Conservation (phyloP, 164 flowering plant species). For the Tinospora cordifolia region DNA sequence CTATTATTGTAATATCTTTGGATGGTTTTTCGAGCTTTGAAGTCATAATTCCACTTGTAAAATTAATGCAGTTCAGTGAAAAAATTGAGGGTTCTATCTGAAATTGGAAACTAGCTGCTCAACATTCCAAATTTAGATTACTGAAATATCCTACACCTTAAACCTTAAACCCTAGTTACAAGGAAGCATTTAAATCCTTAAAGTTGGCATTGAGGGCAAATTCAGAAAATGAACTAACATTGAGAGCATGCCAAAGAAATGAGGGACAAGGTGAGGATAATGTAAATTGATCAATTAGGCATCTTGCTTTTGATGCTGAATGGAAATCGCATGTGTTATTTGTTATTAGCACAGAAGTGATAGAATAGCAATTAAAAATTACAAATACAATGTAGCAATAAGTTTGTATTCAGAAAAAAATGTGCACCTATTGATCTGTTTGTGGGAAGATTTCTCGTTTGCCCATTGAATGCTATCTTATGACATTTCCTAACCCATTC, state of each 20-base stretch:
- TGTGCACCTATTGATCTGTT: background rate
- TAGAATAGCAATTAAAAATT: background rate
- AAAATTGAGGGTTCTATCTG: background rate
- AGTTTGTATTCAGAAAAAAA: background rate
- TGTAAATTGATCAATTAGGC: background rate
- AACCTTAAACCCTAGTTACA: too few relatives aligned
- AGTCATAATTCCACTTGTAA: background rate
- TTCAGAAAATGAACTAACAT: too few relatives aligned
- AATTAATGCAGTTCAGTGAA: background rate
- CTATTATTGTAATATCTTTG: background rate
- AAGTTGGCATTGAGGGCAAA: too few relatives aligned
- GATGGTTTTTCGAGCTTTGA: background rate
- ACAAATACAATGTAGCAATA: background rate
- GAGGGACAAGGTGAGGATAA: background rate
- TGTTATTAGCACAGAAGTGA: background rate
- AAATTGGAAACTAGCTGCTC: background rate
- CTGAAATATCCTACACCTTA: too few relatives aligned
- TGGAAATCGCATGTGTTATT: too few relatives aligned
- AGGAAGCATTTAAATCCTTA: too few relatives aligned
- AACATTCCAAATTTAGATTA: background rate
- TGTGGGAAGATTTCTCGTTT: background rate
- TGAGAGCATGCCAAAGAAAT: too few relatives aligned
- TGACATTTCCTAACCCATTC: too few relatives aligned
- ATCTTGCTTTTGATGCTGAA: background rate
- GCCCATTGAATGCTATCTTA: background rate